Evolutionary conservation across 768 basidiomycete genomes (phyloP), one percentile per base, ranked within the genome.

Genomic region (Russula compacta): DNA sequence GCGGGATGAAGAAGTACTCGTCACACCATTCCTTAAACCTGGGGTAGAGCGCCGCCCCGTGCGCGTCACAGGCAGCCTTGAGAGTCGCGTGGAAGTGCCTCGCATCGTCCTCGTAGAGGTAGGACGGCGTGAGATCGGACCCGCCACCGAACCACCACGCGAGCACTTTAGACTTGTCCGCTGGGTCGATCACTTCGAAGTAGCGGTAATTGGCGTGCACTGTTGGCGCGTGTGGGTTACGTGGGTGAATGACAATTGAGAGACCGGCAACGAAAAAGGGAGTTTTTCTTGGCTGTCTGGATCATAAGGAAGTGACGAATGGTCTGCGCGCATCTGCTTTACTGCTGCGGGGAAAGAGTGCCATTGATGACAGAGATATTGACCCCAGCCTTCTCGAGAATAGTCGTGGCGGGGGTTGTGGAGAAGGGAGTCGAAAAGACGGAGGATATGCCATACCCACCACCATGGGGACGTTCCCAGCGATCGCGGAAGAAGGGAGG

Each of bases 141-240:
- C 95, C 95, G 38, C 97, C 97, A 19, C 97, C 95, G 70, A 98
- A 99, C 97, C 95, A 99, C 94, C 95, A 98, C 32, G 93, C 86
- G 44, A 94, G 74, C 19, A 90, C 74, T 65, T 81, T 79, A 33
- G 65, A 66, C 52, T 71, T 68, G 68, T 48, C 66, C 48, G 56
- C 52, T 7, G 61, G 56, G 21, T 56, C 53, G 2, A 85, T 86
- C 65, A 97, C 83, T 73, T 98, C 95, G 70, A 99, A 99, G 74
- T 98, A 98, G 57, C 97, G 90, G 69, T 95, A 97, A 72, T 99
- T 99, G 60, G 90, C 84, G 72, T 99, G 95, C 6, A 92, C 86
- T 21, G 95, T 98, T 9, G 97, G 93, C 15, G 90, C 87, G 69
- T 92, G 84, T 4, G 95, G 97, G 75, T 94, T 97, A 56, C 86